A percentile compares a stretch with the other conserved stretches of the same genome.
phyloP scores from a whole-genome alignment of 495 filamentous ascomycete genomes.

The Thermothielavioides terrestris region DNA sequence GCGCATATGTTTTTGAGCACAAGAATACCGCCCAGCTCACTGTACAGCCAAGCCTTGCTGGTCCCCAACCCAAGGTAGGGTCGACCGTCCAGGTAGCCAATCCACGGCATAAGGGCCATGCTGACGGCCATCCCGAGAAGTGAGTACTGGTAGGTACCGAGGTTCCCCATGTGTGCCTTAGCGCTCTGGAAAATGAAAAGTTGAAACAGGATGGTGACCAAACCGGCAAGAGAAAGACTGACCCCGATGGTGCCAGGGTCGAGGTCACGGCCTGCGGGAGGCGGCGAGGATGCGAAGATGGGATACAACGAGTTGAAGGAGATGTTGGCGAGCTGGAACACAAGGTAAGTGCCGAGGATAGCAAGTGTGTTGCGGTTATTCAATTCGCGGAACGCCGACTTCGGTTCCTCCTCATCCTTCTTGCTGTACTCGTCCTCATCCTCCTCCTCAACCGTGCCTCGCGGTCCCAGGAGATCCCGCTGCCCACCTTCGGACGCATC shows the following conservation, averaged over 20 bases:
- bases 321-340: slow-evolving; percentile 84
- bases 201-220: slow-evolving; percentile 82
- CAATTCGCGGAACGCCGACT: slow-evolving; percentile 42
- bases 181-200: slow-evolving; percentile 71
- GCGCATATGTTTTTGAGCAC: slow-evolving; percentile 82
- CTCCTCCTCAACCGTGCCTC: slow-evolving; percentile 18
- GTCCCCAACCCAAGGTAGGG: slow-evolving; percentile 39
- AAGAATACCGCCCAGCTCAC: slow-evolving; percentile 69
- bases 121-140: slow-evolving; percentile 75
- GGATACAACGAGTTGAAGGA: slow-evolving; percentile 87
- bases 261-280: slow-evolving; percentile 67
- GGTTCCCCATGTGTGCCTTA: slow-evolving; percentile 75
- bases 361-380: slow-evolving; percentile 73
- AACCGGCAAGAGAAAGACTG: slow-evolving; percentile 73
- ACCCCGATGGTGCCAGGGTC: slow-evolving; percentile 76
- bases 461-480: slow-evolving; percentile 15
- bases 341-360: slow-evolving; percentile 70
- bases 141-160: slow-evolving; percentile 67
- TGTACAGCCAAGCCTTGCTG: slow-evolving; percentile 57
- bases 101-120: slow-evolving; percentile 81
- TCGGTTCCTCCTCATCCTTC: slow-evolving; percentile 25
- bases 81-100: slow-evolving; percentile 58
- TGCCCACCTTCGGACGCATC: slow-evolving; percentile 22
- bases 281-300: slow-evolving; percentile 68
- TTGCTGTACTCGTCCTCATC: slow-evolving; percentile 20